Evolutionary conservation across 164 flowering plant species (phyloP).

Genomic region (Dillenia suffruticosa): DNA sequence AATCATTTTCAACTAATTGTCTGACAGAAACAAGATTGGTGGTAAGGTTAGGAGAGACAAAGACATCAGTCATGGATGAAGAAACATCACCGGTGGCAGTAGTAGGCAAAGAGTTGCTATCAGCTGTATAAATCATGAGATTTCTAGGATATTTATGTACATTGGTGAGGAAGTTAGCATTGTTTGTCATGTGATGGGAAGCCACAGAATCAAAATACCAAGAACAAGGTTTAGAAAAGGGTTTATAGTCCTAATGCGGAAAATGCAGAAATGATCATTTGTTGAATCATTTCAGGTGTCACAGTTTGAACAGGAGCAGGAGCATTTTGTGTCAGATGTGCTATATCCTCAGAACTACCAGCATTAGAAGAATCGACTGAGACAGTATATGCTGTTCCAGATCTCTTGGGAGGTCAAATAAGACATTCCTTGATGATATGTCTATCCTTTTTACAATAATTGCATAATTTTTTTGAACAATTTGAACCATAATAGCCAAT

Average conservation of each 20-base stretch:
- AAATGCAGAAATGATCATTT: constrained; percentile 7
- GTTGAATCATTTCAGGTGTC: constrained; percentile 4
- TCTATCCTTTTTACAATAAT: background rate
- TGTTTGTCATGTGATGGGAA: constrained; percentile 6
- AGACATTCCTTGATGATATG: constrained; percentile 3
- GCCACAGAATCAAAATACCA: constrained; percentile 10
- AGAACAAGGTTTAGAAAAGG: background rate
- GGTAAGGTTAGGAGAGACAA: background rate
- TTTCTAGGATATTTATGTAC: background rate
- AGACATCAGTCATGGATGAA: background rate
- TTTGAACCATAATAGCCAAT: background rate
- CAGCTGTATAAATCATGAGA: background rate
- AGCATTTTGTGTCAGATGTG: background rate
- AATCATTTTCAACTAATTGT: constrained; percentile 3
- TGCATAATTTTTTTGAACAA: constrained; percentile 3
- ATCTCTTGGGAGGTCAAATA: background rate
- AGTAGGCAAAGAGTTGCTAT: constrained; percentile 1
- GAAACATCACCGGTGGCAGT: background rate
- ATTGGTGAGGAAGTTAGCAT: background rate
- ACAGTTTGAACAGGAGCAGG: background rate
- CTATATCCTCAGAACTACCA: background rate
- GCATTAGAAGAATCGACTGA: background rate
- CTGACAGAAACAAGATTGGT: background rate
- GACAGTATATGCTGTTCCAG: background rate
- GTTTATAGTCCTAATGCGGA: constrained; percentile 9